These are phyloP conservation scores for Gynandropsis gynandra DNA, from an alignment of 345 rosid genomes.

Conservation along the genomic window DNA sequence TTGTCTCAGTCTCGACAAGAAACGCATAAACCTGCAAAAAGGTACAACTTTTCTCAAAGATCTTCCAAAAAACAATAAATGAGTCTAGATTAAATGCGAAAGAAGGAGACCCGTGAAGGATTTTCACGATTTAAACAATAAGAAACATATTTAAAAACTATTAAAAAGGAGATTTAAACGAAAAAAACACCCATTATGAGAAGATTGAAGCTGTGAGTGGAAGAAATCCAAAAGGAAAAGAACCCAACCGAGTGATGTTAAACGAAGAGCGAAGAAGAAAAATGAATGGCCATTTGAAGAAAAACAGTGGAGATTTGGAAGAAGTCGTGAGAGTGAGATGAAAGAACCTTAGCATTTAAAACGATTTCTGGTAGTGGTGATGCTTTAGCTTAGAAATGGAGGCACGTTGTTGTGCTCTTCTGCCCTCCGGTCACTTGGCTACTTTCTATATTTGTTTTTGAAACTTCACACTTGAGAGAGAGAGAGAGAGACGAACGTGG, in stretches of 20 bases:
- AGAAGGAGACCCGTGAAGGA: slow-evolving; percentile 33
- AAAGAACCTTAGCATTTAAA: slow-evolving; percentile 28
- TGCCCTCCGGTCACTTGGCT: slow-evolving; percentile 22
- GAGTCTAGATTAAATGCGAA: not conserved
- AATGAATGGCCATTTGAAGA: not conserved
- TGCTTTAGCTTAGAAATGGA: slow-evolving; percentile 26
- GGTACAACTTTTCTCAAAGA: not conserved
- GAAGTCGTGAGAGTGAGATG: not conserved
- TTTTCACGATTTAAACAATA: slow-evolving; percentile 21
- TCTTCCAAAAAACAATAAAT: not conserved
- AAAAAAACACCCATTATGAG: slow-evolving; percentile 15
- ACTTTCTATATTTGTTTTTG: slow-evolving; percentile 16
- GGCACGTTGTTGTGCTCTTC: slow-evolving; percentile 39
- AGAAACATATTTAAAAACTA: slow-evolving; percentile 5
- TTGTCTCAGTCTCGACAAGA: slow-evolving; percentile 13
- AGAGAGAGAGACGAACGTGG: slow-evolving; percentile 32
- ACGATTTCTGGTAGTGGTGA: not conserved
- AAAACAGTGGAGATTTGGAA: not conserved
- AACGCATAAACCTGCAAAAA: slow-evolving; percentile 10
- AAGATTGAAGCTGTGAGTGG: slow-evolving; percentile 14
- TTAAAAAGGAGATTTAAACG: slow-evolving; percentile 17
- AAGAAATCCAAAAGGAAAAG: not conserved
- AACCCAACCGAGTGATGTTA: not conserved
- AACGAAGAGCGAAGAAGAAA: not conserved
- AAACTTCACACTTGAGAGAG: slow-evolving; percentile 25